Conservation (phyloP, 164 flowering plant species). For the Vitis riparia region DNA sequence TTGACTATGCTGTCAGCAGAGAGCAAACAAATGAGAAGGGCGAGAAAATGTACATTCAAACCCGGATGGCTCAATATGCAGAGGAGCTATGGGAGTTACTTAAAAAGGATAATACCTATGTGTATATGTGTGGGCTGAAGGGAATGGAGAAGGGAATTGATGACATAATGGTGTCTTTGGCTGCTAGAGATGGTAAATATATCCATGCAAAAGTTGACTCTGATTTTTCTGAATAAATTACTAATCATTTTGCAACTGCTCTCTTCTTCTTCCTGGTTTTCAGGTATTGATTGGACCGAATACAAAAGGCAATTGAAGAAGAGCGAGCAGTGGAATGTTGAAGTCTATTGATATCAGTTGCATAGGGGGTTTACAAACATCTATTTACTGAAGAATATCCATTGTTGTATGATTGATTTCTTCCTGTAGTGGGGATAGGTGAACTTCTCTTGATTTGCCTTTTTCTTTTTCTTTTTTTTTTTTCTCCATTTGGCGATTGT, state of each 20-base stretch:
- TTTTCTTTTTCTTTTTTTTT: too few relatives aligned
- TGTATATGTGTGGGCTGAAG: conserved; percentile 95
- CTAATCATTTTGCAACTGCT: too few relatives aligned
- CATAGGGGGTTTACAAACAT: too few relatives aligned
- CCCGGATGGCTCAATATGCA: conserved; percentile 94
- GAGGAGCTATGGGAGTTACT: conserved; percentile 91
- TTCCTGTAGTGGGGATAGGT: too few relatives aligned
- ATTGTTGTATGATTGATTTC: too few relatives aligned
- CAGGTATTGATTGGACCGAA: conserved; percentile 89
- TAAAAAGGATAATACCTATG: conserved; percentile 91
- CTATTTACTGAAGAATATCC: too few relatives aligned
- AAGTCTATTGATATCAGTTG: conserved; percentile 59
- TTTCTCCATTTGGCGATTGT: too few relatives aligned
- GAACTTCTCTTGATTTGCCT: too few relatives aligned
- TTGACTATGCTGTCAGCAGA: conserved; percentile 94
- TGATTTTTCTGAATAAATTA: too few relatives aligned
- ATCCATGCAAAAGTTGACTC: too few relatives aligned
- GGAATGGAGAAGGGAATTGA: conserved; percentile 99
- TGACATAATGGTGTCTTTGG: conserved; percentile 84
- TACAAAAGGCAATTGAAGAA: conserved; percentile 89
- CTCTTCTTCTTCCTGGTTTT: conserved; percentile 1
- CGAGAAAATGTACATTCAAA: conserved; percentile 98
- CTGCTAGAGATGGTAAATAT: conserved; percentile 77
- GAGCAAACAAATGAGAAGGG: conserved; percentile 91
- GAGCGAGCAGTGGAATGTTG: conserved; percentile 98